Base-by-base conservation (phyloP, 2,329 filamentous ascomycete species). In the Penicillium glabrum region DNA sequence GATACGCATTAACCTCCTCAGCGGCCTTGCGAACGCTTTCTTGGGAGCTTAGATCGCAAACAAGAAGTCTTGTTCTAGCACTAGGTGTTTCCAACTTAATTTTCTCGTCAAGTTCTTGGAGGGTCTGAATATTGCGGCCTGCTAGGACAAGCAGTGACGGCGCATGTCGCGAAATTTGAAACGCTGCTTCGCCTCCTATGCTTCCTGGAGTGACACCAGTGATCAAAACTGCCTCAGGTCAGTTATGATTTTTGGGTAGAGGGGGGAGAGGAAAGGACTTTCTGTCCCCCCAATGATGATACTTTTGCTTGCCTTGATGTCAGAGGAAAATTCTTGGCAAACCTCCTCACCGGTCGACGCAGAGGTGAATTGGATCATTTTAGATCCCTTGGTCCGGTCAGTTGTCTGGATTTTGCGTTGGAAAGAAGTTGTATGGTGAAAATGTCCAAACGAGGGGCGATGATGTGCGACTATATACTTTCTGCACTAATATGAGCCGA, bases 381-480 rank as follows among this genome's bases (percentile, higher is more conserved):
- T 14, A 1, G 0, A 14, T 31, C 0, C 0, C 11, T 13, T 13
- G 3, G 1, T 1, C 11, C 5, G 29, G 13, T 13, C 5, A 13
- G 3, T 31, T 31, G 11, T 13, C 13, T 6, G 11, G 14, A 31
- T 31, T 10, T 9, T 31, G 29, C 13, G 29, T 31, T 31, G 29
- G 11, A 14, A 31, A 31, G 11, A 31, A 31, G 11, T 31, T 14
- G 10, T 14, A 31, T 13, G 11, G 10, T 31, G 29, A 31, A 14
- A 14, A 31, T 14, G 29, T 31, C 11, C 3, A 14, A 31, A 31
- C 5, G 13, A 31, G 29, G 11, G 13, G 29, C 29, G 29, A 31
- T 2, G 5, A 31, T 31, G 29, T 14, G 29, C 29, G 29, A 13
- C 13, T 31, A 31, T 14, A 14, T 31, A 14, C 10, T 31, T 31